Base-by-base conservation (phyloP, 139 green algal species). In the Tetratostichococcus sp. region DNA sequence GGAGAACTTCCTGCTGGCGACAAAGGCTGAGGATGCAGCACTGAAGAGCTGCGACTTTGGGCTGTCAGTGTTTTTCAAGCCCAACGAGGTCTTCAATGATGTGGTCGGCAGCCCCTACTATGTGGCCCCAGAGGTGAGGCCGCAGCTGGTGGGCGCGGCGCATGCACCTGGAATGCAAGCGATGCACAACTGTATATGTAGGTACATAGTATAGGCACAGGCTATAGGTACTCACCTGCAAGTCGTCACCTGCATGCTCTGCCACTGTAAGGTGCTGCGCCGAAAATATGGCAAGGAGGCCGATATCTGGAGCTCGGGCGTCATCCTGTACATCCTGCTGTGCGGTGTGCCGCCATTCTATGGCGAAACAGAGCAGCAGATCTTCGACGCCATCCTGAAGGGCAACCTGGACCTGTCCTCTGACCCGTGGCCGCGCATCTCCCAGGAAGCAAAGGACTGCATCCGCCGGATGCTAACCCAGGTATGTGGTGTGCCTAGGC, bases 271-370 rank as follows among this genome's bases (percentile, higher is more conserved):
- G 80, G 86, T 94, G 65, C 77, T 97, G 69, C 70, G 75, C 35
- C 75, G 84, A 34, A 75, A 79, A 0, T 99, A 99, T 84, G 77
- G 84, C 75, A 83, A 87, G 35, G 89, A 97, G 73, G 90, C 90
- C 0, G 95, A 98, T 86, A 91, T 98, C 35, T 99, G 95, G 95
- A 91, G 76, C 34, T 91, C 83, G 70, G 95, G 95, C 30, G 90
- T 99, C 11, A 97, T 99, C 67, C 81, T 98, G 33, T 99, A 98
- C 89, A 98, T 99, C 80, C 85, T 99, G 43, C 86, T 99, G 57
- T 90, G 81, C 32, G 95, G 95, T 25, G 90, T 91, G 76, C 94
- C 94, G 30, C 93, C 93, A 23, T 99, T 98, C 84, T 96, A 91
- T 80, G 93, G 95, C 34, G 86, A 95, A 66, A 95, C 85, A 5